Base-by-base conservation (phyloP, 805 yeast genomes). In the Candida argentea region DNA sequence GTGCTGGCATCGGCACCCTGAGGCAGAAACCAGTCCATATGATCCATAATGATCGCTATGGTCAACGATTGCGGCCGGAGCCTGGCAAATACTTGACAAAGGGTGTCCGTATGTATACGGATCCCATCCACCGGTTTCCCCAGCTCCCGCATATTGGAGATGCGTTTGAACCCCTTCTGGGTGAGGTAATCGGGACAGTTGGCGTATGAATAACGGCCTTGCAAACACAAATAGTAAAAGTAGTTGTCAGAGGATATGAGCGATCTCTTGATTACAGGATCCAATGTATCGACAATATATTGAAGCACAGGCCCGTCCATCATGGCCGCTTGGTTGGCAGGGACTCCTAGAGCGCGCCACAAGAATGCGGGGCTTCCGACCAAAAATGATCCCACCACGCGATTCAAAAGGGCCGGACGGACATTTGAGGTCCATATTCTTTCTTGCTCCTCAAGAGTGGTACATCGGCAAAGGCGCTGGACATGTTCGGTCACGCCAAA, bases 321-420 rank as follows among this genome's bases (percentile, higher is more conserved):
- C 77, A 83, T 70, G 16, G 72, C 61, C 5, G 91, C 86, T 57
- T 82, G 94, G 46, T 83, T 82, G 5, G 76, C 72, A 5, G 93
- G 94, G 26, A 82, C 94, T n/a, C 94, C 93, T 14, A 83, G 62
- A 0, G 93, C 93, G 48, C 79, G 81, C 94, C 94, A 82, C 33
- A 83, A 61, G 49, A 82, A 82, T n/a, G 81, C 50, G 13, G 89
- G 87, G 50, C 82, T 83, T n/a, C 86, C 86, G 23, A 83, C 68
- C 28, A 83, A 57, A 16, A 79, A 43, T 28, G 71, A 70, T 11
- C 81, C 74, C 30, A 81, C 76, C 28, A 78, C 40, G 13, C 83
- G 81, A 44, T 77, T 78, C 55, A 80, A 71, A 26, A 83, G 60
- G 4, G 79, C 70, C 4, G 91, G 91, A 37, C 74, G 71, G 30